Percentiles rank a stretch among this genome's conserved stretches.
phyloP scores from a whole-genome alignment of 495 filamentous ascomycete genomes.

The Amorphotheca resinae region DNA sequence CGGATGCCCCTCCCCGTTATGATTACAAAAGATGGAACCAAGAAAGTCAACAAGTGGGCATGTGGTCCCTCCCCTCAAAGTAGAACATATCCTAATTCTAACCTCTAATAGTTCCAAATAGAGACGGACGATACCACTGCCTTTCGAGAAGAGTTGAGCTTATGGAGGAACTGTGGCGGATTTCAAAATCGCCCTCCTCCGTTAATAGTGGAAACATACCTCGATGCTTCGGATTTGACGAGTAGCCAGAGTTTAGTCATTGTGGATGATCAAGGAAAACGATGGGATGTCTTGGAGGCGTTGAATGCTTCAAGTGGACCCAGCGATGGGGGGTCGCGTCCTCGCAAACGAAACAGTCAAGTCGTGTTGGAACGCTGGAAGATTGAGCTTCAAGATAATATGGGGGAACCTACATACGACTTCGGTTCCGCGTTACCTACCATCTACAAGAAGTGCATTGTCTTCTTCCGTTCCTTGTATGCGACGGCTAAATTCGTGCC shows the following conservation, averaged over 20 bases:
- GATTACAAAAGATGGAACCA: conserved; percentile 42
- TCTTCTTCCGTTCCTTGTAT: conserved; percentile 89
- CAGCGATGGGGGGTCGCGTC: conserved; percentile 34
- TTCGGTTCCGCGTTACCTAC: conserved; percentile 64
- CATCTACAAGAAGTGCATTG: conserved; percentile 90
- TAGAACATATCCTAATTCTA: neutral
- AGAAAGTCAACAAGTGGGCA: conserved; percentile 89
- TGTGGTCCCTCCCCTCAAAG: conserved; percentile 24
- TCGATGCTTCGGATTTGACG: conserved; percentile 70
- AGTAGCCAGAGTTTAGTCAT: conserved; percentile 78
- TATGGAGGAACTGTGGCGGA: conserved; percentile 69
- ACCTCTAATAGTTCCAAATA: conserved; percentile 65
- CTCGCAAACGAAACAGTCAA: conserved; percentile 39
- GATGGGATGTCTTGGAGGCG: conserved; percentile 84
- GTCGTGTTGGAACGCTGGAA: conserved; percentile 86
- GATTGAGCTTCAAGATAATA: conserved; percentile 53
- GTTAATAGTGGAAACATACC: conserved; percentile 78
- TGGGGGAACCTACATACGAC: conserved; percentile 44
- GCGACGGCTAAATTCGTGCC: conserved; percentile 72
- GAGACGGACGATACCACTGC: conserved; percentile 85
- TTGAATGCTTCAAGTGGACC: conserved; percentile 52
- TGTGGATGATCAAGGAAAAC: conserved; percentile 75
- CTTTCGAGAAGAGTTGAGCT: conserved; percentile 62
- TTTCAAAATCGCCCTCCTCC: conserved; percentile 69
- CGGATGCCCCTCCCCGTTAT: conserved; percentile 54